Conservation (phyloP, 2,329 filamentous ascomycete genomes). For the Phialophora verrucosa region DNA sequence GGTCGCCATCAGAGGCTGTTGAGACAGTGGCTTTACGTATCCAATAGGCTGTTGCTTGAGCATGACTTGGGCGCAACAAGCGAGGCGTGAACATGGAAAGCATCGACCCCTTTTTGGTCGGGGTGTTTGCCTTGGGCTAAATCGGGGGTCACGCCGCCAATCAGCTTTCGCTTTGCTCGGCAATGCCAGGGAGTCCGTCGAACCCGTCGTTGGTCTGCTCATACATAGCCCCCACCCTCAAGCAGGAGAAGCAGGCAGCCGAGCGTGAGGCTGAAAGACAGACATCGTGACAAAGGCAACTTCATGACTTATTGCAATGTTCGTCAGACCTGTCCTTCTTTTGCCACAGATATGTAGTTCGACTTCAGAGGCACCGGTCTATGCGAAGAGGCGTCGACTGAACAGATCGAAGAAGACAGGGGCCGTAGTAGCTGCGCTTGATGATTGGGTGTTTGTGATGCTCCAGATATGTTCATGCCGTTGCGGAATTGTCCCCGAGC, state of each 20-base stretch:
- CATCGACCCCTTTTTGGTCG: constrained; percentile 1
- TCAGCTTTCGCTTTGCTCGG: background rate
- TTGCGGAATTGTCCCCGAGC: constrained; percentile 17
- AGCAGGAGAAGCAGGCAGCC: background rate
- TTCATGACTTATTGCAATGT: background rate
- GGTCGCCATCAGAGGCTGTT: background rate
- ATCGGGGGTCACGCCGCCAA: constrained; percentile 3
- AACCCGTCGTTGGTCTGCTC: background rate
- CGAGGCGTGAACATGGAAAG: constrained; percentile 7
- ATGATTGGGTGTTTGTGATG: background rate
- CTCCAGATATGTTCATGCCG: background rate
- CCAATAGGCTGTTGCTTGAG: constrained; percentile 5
- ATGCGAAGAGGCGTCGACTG: background rate
- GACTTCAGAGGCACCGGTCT: background rate
- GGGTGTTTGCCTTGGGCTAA: constrained; percentile 13
- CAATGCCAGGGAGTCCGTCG: background rate
- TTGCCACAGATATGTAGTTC: background rate
- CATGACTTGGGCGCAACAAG: constrained; percentile 9
- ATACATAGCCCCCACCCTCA: background rate
- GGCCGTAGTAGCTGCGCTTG: background rate
- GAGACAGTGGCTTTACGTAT: constrained; percentile 13
- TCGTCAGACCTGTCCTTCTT: background rate
- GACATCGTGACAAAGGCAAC: background rate
- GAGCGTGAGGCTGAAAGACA: constrained; percentile 6
- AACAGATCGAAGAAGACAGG: background rate